Percentiles rank a stretch among this genome's conserved stretches.
Evolutionary conservation across 2,329 filamentous ascomycete genomes (phyloP).

Genomic region (Ceratocystis eucalypticola): DNA sequence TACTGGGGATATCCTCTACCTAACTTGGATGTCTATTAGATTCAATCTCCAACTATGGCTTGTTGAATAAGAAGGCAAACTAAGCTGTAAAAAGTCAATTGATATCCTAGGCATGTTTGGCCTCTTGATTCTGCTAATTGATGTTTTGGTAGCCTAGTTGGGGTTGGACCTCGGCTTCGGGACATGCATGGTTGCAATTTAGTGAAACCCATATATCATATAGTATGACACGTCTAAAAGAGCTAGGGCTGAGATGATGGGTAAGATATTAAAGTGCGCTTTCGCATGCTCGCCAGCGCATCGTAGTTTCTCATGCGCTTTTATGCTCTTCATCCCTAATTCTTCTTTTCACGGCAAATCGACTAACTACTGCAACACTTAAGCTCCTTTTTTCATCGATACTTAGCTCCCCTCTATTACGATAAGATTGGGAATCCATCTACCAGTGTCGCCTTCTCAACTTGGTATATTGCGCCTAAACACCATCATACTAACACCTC

Average conservation of each 20-base stretch:
- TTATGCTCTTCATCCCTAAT: background rate
- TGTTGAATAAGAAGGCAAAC: too few species aligned
- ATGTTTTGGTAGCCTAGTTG: background rate
- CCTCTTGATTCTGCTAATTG: background rate
- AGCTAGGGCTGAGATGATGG: background rate
- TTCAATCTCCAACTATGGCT: background rate
- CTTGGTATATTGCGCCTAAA: background rate
- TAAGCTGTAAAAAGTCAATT: too few species aligned
- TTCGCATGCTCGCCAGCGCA: background rate
- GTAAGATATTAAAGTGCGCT: background rate
- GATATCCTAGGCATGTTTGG: background rate
- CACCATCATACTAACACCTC: background rate
- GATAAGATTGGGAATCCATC: background rate
- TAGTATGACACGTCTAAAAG: background rate
- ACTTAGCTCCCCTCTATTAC: background rate
- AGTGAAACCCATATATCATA: background rate
- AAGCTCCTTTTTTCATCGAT: background rate
- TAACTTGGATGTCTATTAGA: background rate
- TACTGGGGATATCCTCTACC: too few species aligned
- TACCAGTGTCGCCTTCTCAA: background rate
- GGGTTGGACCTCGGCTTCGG: background rate
- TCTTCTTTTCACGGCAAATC: background rate
- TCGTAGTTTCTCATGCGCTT: background rate
- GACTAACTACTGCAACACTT: background rate
- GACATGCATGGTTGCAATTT: background rate